A percentile compares a stretch with the other conserved stretches of the same genome.
Evolutionary conservation across 2,329 filamentous ascomycete genomes (phyloP).

Genomic region (Pseudocercospora musae): DNA sequence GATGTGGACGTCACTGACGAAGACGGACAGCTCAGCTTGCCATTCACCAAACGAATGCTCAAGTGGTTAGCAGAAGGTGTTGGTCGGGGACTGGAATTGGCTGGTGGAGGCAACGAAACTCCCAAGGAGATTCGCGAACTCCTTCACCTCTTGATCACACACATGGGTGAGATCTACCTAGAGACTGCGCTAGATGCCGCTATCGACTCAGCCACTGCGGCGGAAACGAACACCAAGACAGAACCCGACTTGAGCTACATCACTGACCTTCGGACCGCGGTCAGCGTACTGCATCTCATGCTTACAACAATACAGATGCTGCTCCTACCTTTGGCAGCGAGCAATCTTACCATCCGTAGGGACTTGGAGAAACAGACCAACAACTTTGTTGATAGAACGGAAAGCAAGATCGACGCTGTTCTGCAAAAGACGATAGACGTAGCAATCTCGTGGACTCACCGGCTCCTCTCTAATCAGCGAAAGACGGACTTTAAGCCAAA

Average conservation of each 20-base stretch:
- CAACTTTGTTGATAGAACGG: conserved; percentile 69
- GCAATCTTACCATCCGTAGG: conserved; percentile 83
- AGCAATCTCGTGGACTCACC: conserved; percentile 70
- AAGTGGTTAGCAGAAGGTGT: conserved; percentile 97
- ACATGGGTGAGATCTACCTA: conserved; percentile 80
- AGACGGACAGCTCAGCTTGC: conserved; percentile 76
- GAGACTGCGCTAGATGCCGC: conserved; percentile 66
- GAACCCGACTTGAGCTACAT: conserved; percentile 89
- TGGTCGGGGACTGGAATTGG: conserved; percentile 85
- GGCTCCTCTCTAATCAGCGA: conserved; percentile 71
- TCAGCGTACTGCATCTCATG: conserved; percentile 89
- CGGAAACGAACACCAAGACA: conserved; percentile 69
- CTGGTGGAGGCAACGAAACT: conserved; percentile 72
- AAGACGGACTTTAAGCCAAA: conserved; percentile 88
- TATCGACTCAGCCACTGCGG: conserved; percentile 69
- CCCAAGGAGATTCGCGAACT: conserved; percentile 89
- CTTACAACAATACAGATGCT: conserved; percentile 87
- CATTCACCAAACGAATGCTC: conserved; percentile 96
- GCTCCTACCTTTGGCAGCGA: conserved; percentile 81
- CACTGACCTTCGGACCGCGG: conserved; percentile 71
- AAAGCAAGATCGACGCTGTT: conserved; percentile 75
- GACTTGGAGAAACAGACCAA: conserved; percentile 84
- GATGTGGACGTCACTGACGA: conserved; percentile 82
- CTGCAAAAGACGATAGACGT: conserved; percentile 69
- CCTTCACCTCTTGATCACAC: conserved; percentile 75